Evolutionary conservation across 768 basidiomycete species (phyloP).

Genomic region (Auriscalpium vulgare): DNA sequence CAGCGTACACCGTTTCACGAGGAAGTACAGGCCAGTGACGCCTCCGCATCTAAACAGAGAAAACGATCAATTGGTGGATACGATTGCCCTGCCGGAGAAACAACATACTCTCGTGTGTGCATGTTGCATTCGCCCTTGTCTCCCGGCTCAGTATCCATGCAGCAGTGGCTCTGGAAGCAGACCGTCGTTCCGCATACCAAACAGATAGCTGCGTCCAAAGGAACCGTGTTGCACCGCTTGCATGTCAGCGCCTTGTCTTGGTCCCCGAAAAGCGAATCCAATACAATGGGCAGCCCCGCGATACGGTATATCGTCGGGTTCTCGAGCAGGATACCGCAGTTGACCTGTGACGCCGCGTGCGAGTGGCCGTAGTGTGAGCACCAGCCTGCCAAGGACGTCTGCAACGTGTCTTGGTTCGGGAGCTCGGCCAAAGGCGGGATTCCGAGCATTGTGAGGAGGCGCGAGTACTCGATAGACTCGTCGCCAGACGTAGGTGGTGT

Average conservation of each 20-base stretch:
- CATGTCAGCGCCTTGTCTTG: slow-evolving; percentile 72
- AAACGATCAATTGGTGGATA: background rate
- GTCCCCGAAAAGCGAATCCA: slow-evolving; percentile 78
- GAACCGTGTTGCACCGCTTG: slow-evolving; percentile 66
- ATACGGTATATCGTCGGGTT: slow-evolving; percentile 80
- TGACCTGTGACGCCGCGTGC: slow-evolving; percentile 69
- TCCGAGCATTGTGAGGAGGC: slow-evolving; percentile 65
- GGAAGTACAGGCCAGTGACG: slow-evolving; percentile 80
- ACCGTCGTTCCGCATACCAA: slow-evolving; percentile 81
- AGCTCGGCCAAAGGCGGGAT: slow-evolving; percentile 77
- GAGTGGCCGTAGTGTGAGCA: slow-evolving; percentile 82
- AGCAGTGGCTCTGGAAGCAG: slow-evolving; percentile 92
- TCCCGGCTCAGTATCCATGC: slow-evolving; percentile 59
- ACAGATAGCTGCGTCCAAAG: slow-evolving; percentile 84
- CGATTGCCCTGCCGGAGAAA: background rate
- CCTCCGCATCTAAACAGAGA: slow-evolving; percentile 69
- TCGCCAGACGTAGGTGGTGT: slow-evolving; percentile 24
- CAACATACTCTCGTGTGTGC: slow-evolving; percentile 71
- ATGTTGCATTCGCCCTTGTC: slow-evolving; percentile 88
- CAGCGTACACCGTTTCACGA: slow-evolving; percentile 86
- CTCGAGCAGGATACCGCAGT: slow-evolving; percentile 75
- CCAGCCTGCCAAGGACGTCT: slow-evolving; percentile 86
- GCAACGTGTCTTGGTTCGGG: slow-evolving; percentile 78
- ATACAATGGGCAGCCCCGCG: slow-evolving; percentile 66
- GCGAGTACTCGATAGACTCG: slow-evolving; percentile 65